Evolutionary conservation across 768 basidiomycete genomes (phyloP).

Genomic region (Termitomyces eurrhizus): DNA sequence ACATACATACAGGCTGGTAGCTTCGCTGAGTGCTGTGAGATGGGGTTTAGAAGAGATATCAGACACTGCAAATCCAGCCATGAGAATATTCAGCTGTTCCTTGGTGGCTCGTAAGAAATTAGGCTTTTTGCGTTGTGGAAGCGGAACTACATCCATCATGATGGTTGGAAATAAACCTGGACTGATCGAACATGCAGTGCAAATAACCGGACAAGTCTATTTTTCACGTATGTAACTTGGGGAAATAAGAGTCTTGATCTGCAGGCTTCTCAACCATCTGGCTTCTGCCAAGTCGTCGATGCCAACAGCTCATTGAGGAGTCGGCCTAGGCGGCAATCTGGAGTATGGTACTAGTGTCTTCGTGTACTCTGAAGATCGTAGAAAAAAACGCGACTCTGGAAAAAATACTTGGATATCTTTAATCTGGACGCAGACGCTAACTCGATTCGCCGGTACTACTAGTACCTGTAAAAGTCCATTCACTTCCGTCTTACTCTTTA

Average conservation of each 20-base stretch:
- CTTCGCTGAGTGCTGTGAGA: constrained; percentile 21
- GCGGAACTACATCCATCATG: constrained; percentile 14
- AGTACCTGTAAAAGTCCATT: background rate
- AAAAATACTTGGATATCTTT: background rate
- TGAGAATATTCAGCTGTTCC: constrained; percentile 24
- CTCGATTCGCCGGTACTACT: background rate
- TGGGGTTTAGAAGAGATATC: constrained; percentile 18
- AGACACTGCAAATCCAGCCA: constrained; percentile 21
- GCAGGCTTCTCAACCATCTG: background rate
- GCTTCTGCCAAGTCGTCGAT: background rate
- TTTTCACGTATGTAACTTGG: background rate
- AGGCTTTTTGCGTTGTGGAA: constrained; percentile 13
- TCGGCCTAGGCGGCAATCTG: background rate
- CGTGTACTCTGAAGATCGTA: background rate
- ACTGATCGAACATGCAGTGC: background rate
- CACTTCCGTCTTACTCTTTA: background rate
- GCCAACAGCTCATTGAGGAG: background rate
- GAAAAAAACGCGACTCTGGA: background rate
- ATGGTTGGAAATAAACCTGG: background rate
- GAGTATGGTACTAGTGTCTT: background rate
- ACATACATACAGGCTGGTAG: constrained; percentile 31
- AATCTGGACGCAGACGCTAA: no score
- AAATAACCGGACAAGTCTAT: background rate
- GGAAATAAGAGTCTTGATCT: background rate
- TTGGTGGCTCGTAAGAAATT: constrained; percentile 21